phyloP scores from a whole-genome alignment of 2,329 filamentous ascomycete genomes.

The Curvularia lunata region DNA sequence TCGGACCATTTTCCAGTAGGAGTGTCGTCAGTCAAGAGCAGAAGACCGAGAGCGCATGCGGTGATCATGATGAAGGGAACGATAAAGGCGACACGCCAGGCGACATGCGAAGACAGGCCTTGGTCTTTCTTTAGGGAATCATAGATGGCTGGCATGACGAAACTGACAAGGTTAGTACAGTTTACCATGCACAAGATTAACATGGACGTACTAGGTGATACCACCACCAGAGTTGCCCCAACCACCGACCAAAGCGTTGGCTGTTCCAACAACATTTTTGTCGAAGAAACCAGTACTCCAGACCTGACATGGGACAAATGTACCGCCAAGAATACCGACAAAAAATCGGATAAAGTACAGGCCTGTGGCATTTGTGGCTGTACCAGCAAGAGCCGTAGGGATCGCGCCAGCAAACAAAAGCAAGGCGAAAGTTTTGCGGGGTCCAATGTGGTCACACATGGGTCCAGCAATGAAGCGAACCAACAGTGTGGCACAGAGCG shows the following conservation, averaged over 20 bases:
- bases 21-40: conserved; percentile 79
- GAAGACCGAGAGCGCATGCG: conserved; percentile 68
- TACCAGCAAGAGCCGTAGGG: conserved; percentile 81
- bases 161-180: conserved; percentile 52
- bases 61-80: conserved; percentile 81
- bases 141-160: conserved; percentile 89
- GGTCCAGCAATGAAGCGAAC: conserved; percentile 81
- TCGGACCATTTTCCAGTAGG: conserved; percentile 83
- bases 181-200: neutral
- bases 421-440: conserved; percentile 79
- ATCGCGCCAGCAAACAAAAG: conserved; percentile 78
- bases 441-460: conserved; percentile 83
- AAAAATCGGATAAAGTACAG: conserved; percentile 80
- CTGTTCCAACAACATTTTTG: conserved; percentile 87
- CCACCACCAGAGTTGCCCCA: conserved; percentile 89
- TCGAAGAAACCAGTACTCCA: conserved; percentile 95
- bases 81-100: conserved; percentile 85
- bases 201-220: conserved; percentile 70
- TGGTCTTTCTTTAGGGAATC: conserved; percentile 70
- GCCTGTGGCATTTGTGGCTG: conserved; percentile 70
- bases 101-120: conserved; percentile 68
- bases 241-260: conserved; percentile 83
- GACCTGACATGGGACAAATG: conserved; percentile 86
- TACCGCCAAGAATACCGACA: conserved; percentile 77
- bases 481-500: conserved; percentile 67